Base-by-base conservation (phyloP, 805 yeast species). In the Starmera quercuum region DNA sequence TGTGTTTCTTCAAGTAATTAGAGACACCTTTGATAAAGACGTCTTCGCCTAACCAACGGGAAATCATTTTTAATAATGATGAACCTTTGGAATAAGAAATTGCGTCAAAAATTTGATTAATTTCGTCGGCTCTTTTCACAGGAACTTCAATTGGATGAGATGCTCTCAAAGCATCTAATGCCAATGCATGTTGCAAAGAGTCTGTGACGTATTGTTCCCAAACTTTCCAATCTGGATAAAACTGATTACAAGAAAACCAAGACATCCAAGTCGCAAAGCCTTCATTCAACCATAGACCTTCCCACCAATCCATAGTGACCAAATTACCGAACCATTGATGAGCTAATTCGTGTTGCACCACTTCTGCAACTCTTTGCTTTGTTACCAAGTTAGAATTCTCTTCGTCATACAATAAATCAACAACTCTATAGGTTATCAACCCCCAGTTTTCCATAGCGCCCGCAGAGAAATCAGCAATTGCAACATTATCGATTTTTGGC, bases 221-320 rank as follows among this genome's bases (percentile, higher is more conserved):
- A 25, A 83, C 90, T 51, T 80, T 79, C 90, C 92, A 83, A 42
- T 82, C 86, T 20, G 92, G 92, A 58, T 73, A 75, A 51, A 82
- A 70, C 30, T 76, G 60, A 59, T 83, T 78, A 56, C 85, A 78
- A 8, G 88, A 81, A 53, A 74, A 79, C 87, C 90, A 83, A 5
- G 90, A 83, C 81, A 81, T 82, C 85, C 90, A 83, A 34, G 94
- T 83, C 31, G 95, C 95, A 47, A 83, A 84, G 30, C 92, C 90
- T 63, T 83, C 95, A 54, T 83, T 83, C 48, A 83, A 71, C 90
- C 92, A 83, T 50, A 83, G 70, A 44, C 85, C 90, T 58, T 82
- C 85, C 95, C 95, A 83, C 80, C 85, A 83, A 52, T 83, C 88
- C 94, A 83, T 83, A 35, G 95, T 83, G 39, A 83, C 94, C 59